Percentiles rank a stretch among this genome's conserved stretches.
phyloP scores from a whole-genome alignment of 345 rosid genomes.

The Brassica juncea region DNA sequence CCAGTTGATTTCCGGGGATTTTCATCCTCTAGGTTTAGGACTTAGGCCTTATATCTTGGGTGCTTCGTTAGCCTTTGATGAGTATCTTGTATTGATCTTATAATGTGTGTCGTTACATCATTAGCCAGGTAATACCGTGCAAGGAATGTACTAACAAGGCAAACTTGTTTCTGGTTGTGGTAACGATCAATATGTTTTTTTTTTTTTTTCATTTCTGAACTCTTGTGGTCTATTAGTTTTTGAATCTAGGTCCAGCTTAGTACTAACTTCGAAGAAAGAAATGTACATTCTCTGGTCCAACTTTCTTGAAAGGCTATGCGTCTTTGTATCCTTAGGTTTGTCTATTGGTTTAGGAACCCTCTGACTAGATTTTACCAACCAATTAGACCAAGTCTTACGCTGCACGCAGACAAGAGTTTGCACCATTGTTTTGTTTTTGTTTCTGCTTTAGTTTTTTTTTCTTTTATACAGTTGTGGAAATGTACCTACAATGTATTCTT shows the following conservation, averaged over 20 bases:
- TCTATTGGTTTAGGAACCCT: neutral
- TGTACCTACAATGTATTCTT: neutral
- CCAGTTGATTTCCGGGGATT: neutral
- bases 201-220: neutral
- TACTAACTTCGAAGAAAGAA: slow-evolving; percentile 6
- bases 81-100: neutral
- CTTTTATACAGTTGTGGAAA: neutral
- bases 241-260: neutral
- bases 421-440: neutral
- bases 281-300: neutral
- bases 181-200: slow-evolving; percentile 1
- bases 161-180: neutral
- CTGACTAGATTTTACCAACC: neutral
- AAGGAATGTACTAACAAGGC: neutral
- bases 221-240: slow-evolving; percentile 6
- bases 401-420: neutral
- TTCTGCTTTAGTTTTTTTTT: neutral
- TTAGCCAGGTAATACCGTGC: neutral
- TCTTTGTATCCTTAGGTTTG: slow-evolving; percentile 13
- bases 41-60: neutral
- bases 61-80: neutral
- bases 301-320: neutral
- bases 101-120: neutral
- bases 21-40: neutral
- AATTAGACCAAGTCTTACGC: neutral